These are phyloP conservation scores for Populus ilicifolia DNA, from an alignment of 345 rosid genomes.

Conservation along the genomic window DNA sequence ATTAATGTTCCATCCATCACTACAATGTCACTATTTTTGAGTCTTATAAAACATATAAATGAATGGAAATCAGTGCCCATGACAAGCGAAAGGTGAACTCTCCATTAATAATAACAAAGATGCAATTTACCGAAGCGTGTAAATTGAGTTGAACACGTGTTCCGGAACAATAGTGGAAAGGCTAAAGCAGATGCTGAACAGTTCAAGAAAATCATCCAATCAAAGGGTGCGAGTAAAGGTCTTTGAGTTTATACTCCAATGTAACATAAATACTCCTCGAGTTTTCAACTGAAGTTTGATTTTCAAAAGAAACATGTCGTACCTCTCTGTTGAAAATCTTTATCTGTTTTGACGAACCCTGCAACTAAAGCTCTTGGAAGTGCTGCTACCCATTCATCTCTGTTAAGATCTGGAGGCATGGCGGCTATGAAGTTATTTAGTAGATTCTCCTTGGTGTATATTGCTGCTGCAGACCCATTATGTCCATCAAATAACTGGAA, in stretches of 20 bases:
- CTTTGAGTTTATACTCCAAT: neutral
- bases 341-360: constrained; percentile 98
- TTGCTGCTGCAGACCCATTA: constrained; percentile 95
- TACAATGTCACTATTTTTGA: neutral
- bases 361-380: constrained; percentile 97
- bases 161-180: neutral
- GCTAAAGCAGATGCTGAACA: neutral
- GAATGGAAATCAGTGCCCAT: neutral
- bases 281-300: neutral
- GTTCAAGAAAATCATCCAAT: neutral
- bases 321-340: constrained; percentile 90
- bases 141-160: neutral
- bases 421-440: constrained; percentile 74
- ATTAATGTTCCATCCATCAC: neutral
- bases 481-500: constrained; percentile 95
- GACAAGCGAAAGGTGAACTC: neutral
- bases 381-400: constrained; percentile 92
- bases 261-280: neutral
- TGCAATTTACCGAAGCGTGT: neutral
- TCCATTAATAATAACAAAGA: neutral
- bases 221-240: neutral
- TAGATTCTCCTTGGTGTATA: constrained; percentile 89
- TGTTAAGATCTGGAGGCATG: constrained; percentile 76
- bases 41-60: neutral
- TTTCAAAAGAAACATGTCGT: neutral